Evolutionary conservation across 371 early-diverging fungal species (phyloP), one percentile per base, ranked within the genome.

Genomic region (Vairimorpha ceranae): DNA sequence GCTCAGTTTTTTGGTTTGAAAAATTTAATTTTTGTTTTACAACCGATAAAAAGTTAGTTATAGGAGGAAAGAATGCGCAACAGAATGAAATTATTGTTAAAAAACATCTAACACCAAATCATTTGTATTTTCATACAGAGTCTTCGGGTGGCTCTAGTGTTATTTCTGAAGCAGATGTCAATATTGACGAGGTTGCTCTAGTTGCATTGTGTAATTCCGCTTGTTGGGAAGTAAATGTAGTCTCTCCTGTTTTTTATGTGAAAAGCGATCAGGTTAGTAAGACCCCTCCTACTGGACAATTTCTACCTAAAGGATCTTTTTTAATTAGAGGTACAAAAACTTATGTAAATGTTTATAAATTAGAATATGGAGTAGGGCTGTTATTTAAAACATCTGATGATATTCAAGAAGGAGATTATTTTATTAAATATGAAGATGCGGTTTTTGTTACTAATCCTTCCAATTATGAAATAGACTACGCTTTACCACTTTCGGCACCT

Each of bases 1-100:
- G 98, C 74, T 92, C 91, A 71, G 89, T 91, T 0, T 91, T 88
- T 56, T 99, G 98, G 98, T 99, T 99, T 86, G 99, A 99, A 83
- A 95, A 94, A 86, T 99, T 95, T 77, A 75, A 90, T 58, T 99
- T 97, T 94, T 95, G 94, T 78, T 86, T 99, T 32, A 89, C 92
- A 0, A 69, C 74, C 64, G 95, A 97, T 76, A 90, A 91, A 63
- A 90, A 90, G 74, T 82, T 99, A 67, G 89, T 97, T 17, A 87
- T 99, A 77, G 94, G 92, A 33, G 99, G 98, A 45, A 89, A 89
- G 51, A 95, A 96, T 85, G 89, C 92, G 80, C 89, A 89, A 71
- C 95, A 97, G 82, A 97, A 95, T 83, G 98, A 99, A 80, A 79
- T 91, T 67, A 81, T 99, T n/a, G 92, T 97, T 17, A 83, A 80